phyloP scores from a whole-genome alignment of 1,284 basidiomycete species.

The Puccinia hordei region DNA sequence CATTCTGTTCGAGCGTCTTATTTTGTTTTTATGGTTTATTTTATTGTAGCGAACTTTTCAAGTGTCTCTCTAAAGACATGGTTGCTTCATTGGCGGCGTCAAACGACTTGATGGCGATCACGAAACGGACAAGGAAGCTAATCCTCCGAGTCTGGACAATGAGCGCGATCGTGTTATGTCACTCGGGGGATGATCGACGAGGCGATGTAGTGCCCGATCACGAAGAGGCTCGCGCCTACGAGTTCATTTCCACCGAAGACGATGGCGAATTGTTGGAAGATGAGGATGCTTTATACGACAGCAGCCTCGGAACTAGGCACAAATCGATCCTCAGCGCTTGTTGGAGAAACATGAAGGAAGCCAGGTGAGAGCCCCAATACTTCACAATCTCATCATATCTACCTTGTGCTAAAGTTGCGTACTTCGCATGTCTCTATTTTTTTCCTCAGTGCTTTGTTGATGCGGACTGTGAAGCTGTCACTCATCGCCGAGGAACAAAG shows the following conservation, averaged over 20 bases:
- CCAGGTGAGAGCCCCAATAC: conserved; percentile 31
- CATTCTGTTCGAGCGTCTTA: neutral
- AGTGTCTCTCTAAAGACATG: conserved; percentile 35
- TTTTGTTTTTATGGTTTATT: neutral
- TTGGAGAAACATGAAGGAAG: conserved; percentile 50
- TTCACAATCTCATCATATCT: neutral
- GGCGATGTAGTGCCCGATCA: conserved; percentile 38
- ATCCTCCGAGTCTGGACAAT: conserved; percentile 35
- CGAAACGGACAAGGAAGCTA: conserved; percentile 13
- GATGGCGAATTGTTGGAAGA: conserved; percentile 23
- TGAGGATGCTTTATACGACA: neutral
- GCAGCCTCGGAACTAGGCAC: conserved; percentile 1
- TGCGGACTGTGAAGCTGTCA: conserved; percentile 19
- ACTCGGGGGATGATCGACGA: neutral
- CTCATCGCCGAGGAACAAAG: conserved; percentile 3
- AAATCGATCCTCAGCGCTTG: conserved; percentile 42
- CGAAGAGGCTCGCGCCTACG: conserved; percentile 41
- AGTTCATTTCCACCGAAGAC: conserved; percentile 19
- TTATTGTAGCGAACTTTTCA: conserved; percentile 27
- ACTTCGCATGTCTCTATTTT: neutral
- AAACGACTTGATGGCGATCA: conserved; percentile 30
- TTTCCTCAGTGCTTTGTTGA: conserved; percentile 31
- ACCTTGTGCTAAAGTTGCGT: neutral
- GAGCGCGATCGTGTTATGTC: conserved; percentile 30
- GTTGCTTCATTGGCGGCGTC: conserved; percentile 31